A percentile compares a stretch with the other conserved stretches of the same genome.
Evolutionary conservation across 2,329 filamentous ascomycete species (phyloP).

Genomic region (Ceratocystis lukuohia): DNA sequence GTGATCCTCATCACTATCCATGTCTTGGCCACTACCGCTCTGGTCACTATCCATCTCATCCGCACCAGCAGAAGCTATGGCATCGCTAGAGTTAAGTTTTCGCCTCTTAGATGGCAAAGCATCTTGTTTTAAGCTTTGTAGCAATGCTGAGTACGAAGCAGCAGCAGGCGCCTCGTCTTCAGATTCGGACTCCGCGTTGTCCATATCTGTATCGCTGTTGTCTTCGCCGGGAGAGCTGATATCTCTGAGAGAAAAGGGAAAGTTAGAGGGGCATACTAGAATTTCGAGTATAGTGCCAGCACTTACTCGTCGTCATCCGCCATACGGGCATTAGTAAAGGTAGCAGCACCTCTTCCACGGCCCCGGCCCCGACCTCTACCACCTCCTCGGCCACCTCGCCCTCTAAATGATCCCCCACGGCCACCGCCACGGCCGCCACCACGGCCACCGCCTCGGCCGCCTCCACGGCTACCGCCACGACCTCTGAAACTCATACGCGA

Average conservation of each 20-base stretch:
- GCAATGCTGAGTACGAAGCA: slow-evolving; percentile 41
- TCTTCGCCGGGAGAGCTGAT: slow-evolving; percentile 32
- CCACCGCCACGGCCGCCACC: slow-evolving; percentile 23
- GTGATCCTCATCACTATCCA: slow-evolving; percentile 21
- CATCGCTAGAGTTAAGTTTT: slow-evolving; percentile 36
- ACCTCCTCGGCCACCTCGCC: slow-evolving; percentile 9
- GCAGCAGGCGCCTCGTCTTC: slow-evolving; percentile 29
- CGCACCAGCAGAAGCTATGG: slow-evolving; percentile 21
- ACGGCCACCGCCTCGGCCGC: slow-evolving; percentile 18
- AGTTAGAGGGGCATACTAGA: neutral
- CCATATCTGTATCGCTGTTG: slow-evolving; percentile 30
- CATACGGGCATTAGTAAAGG: slow-evolving; percentile 35
- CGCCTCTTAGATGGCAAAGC: slow-evolving; percentile 41
- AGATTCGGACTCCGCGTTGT: slow-evolving; percentile 29
- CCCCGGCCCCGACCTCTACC: slow-evolving; percentile 24
- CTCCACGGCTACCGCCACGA: slow-evolving; percentile 20
- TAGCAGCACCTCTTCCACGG: slow-evolving; percentile 27
- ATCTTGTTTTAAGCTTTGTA: slow-evolving; percentile 39
- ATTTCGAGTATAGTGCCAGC: neutral
- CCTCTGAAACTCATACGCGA: slow-evolving; percentile 17
- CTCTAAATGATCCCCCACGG: neutral
- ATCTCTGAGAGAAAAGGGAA: neutral
- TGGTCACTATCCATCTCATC: slow-evolving; percentile 21
- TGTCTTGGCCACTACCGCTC: slow-evolving; percentile 15
- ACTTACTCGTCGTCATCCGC: slow-evolving; percentile 30